Percentiles rank a stretch among this genome's conserved stretches.
These are phyloP conservation scores for Mediolabrus comicus DNA, from an alignment of 108 stramenopile genomes.

Conservation along the genomic window DNA sequence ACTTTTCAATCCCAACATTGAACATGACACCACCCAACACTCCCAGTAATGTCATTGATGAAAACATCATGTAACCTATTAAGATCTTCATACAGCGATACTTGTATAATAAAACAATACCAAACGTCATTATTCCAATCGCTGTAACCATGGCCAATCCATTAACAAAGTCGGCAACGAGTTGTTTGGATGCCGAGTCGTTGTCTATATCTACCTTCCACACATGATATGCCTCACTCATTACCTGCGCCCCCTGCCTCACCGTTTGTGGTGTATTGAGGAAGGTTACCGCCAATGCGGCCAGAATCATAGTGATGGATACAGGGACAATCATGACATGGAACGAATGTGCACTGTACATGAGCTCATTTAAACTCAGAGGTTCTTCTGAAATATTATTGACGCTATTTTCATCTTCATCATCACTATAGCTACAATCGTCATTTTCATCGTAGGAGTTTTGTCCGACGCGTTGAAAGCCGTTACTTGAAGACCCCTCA, in stretches of 20 bases:
- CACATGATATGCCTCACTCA: conserved; percentile 72
- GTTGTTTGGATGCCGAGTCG: conserved; percentile 55
- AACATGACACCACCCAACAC: conserved; percentile 77
- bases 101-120: conserved; percentile 90
- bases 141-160: conserved; percentile 89
- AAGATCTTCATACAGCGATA: conserved; percentile 88
- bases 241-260: conserved; percentile 50
- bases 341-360: conserved; percentile 70
- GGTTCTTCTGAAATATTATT: conserved; percentile 1
- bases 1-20: conserved; percentile 76
- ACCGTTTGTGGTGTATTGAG: conserved; percentile 72
- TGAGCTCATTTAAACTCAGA: conserved; percentile 62
- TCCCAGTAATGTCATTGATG: conserved; percentile 73
- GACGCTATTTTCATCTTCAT: not conserved
- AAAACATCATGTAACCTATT: conserved; percentile 87
- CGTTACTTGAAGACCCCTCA: not conserved
- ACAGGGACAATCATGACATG: conserved; percentile 62
- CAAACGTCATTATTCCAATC: conserved; percentile 88
- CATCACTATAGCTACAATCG: conserved; percentile 4
- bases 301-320: conserved; percentile 79
- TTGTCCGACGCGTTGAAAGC: not conserved
- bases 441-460: conserved; percentile 4
- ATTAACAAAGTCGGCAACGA: conserved; percentile 85
- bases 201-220: conserved; percentile 54
- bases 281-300: conserved; percentile 76